A percentile compares a stretch with the other conserved stretches of the same genome.
Conservation (phyloP, 305 asterid species). For the Petunia hybrid region DNA sequence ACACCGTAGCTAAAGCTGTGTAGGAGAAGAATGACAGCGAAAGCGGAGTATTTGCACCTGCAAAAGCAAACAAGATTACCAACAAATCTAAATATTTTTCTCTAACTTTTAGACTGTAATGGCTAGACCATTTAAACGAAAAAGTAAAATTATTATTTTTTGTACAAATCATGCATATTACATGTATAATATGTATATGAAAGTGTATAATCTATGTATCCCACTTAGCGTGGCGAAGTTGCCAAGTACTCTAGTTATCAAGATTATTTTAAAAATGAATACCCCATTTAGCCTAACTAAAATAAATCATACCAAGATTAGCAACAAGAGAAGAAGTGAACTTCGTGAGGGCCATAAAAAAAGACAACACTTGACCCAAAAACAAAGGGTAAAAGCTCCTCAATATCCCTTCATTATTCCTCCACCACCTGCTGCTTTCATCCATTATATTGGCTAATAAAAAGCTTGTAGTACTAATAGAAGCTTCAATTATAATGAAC, state of each 20-base stretch:
- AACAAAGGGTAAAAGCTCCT: slow-evolving; percentile 50
- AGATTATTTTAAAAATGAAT: no score
- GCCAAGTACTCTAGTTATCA: no score
- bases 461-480: background rate
- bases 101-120: no score
- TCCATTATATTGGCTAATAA: background rate
- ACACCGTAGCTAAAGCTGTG: slow-evolving; percentile 58
- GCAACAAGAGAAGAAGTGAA: slow-evolving; percentile 66
- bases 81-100: background rate
- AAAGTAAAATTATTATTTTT: no score
- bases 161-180: no score
- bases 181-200: no score
- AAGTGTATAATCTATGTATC: no score
- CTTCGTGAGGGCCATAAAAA: slow-evolving; percentile 48
- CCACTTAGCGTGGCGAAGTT: no score
- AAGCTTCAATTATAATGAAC: background rate
- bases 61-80: background rate
- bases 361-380: slow-evolving; percentile 71
- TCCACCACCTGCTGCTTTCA: slow-evolving; percentile 4
- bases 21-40: slow-evolving; percentile 66
- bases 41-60: slow-evolving; percentile 79
- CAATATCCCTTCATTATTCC: slow-evolving; percentile 20
- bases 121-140: no score
- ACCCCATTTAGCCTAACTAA: no score
- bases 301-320: slow-evolving; percentile 42